phyloP scores from a whole-genome alignment of 169 alveolate genomes.

The Plasmodium gonderi region DNA sequence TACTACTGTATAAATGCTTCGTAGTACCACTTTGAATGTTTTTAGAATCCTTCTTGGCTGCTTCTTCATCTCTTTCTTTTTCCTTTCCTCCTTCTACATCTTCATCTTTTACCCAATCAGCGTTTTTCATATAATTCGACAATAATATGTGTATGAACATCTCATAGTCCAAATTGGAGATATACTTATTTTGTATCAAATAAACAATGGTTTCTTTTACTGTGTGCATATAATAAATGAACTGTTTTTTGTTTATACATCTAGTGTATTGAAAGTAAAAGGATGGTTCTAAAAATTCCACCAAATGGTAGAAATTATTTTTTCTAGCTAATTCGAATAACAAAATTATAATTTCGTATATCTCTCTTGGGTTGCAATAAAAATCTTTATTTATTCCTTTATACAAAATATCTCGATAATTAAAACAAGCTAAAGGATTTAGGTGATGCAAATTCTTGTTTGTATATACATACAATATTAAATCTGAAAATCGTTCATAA shows the following conservation, averaged over 20 bases:
- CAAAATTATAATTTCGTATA: constrained; percentile 56
- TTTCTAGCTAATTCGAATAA: constrained; percentile 64
- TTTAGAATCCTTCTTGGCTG: background rate
- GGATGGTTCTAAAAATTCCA: constrained; percentile 74
- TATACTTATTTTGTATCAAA: constrained; percentile 62
- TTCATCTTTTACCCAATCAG: constrained; percentile 12
- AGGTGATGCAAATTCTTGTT: constrained; percentile 75
- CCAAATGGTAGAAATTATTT: constrained; percentile 42
- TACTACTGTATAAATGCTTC: constrained; percentile 29
- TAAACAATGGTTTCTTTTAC: constrained; percentile 69
- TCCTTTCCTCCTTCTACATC: background rate
- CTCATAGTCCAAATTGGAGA: constrained; percentile 58
- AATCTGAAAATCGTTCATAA: constrained; percentile 88
- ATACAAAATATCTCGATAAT: constrained; percentile 69
- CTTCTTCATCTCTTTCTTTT: background rate
- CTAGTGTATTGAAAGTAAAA: constrained; percentile 64
- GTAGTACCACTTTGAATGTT: background rate
- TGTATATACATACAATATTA: constrained; percentile 82
- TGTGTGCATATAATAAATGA: constrained; percentile 72
- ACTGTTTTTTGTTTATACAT: constrained; percentile 67
- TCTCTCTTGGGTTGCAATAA: constrained; percentile 75
- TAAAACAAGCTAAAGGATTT: constrained; percentile 82
- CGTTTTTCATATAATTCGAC: constrained; percentile 69
- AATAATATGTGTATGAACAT: constrained; percentile 56
- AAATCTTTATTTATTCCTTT: constrained; percentile 73